phyloP scores from a whole-genome alignment of 1,284 basidiomycete genomes.

The Leccinum griseonigrum region DNA sequence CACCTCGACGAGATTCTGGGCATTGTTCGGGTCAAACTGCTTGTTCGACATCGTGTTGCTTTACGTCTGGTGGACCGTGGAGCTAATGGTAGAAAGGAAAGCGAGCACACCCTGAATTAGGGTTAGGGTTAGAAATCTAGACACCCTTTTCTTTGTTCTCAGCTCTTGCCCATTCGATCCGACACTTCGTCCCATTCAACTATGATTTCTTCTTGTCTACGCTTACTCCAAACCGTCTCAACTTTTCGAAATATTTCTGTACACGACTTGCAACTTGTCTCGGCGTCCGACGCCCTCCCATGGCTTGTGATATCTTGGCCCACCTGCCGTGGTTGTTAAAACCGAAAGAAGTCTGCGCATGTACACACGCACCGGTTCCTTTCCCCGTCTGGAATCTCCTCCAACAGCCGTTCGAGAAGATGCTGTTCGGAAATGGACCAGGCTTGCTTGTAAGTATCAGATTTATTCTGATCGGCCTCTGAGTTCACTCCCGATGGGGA shows the following conservation, averaged over 20 bases:
- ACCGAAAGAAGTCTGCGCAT: constrained; percentile 3
- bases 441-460: constrained; percentile 74
- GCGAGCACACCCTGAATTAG: constrained; percentile 25
- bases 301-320: constrained; percentile 76
- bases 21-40: constrained; percentile 80
- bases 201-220: constrained; percentile 37
- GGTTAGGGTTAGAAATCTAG: constrained; percentile 23
- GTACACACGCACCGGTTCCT: constrained; percentile 55
- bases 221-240: constrained; percentile 65
- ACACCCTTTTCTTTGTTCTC: neutral
- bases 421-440: constrained; percentile 77
- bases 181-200: neutral
- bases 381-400: constrained; percentile 74
- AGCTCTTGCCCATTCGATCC: neutral
- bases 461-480: constrained; percentile 42
- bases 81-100: constrained; percentile 33
- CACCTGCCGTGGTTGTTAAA: constrained; percentile 44
- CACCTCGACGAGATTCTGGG: constrained; percentile 87
- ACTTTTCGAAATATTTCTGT: constrained; percentile 81
- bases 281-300: constrained; percentile 71
- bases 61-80: constrained; percentile 22
- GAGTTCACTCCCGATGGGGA: constrained; percentile 17
- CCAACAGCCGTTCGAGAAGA: constrained; percentile 64
- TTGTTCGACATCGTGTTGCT: constrained; percentile 28
- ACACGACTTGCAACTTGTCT: constrained; percentile 82